These are phyloP conservation scores for Vitis hybrid DNA, from an alignment of 177 flowering plant species.

Conservation along the genomic window DNA sequence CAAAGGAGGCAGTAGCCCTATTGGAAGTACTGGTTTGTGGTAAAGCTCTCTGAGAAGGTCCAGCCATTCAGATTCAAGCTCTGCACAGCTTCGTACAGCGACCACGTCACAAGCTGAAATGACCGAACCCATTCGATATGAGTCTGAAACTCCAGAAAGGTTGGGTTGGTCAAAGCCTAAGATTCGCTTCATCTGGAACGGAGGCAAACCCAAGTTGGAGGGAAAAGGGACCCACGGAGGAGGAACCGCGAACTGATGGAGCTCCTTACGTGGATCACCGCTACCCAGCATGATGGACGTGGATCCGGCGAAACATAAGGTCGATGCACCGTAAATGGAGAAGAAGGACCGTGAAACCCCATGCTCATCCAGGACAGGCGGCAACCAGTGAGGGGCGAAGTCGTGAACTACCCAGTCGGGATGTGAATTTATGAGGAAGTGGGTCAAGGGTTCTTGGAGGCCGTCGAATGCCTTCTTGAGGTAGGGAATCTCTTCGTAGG, in stretches of 20 bases:
- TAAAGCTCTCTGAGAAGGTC: conserved; percentile 8
- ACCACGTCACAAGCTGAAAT: conserved; percentile 12
- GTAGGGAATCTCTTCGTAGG: not conserved
- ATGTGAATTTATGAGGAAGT: not conserved
- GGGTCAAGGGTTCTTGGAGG: conserved; percentile 1
- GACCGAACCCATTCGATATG: not conserved
- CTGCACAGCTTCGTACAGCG: conserved; percentile 17
- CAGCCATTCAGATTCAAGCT: conserved; percentile 24
- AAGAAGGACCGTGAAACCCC: not conserved
- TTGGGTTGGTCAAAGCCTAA: too few relatives aligned
- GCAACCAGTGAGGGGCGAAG: not conserved
- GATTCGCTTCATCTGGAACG: too few relatives aligned
- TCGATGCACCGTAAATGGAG: not conserved
- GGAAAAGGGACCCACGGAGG: too few relatives aligned
- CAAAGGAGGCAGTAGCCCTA: too few relatives aligned
- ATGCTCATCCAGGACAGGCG: not conserved
- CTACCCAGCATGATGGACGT: not conserved
- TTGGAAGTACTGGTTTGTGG: conserved; percentile 11
- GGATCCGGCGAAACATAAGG: not conserved
- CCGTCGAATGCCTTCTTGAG: conserved; percentile 11
- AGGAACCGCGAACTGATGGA: too few relatives aligned
- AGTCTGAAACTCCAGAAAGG: too few relatives aligned
- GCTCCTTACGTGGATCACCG: too few relatives aligned
- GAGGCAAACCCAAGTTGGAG: too few relatives aligned
- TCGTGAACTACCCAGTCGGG: conserved; percentile 6